These are phyloP conservation scores for Monilinia fructigena DNA, from an alignment of 2,329 filamentous ascomycete genomes.

Conservation along the genomic window DNA sequence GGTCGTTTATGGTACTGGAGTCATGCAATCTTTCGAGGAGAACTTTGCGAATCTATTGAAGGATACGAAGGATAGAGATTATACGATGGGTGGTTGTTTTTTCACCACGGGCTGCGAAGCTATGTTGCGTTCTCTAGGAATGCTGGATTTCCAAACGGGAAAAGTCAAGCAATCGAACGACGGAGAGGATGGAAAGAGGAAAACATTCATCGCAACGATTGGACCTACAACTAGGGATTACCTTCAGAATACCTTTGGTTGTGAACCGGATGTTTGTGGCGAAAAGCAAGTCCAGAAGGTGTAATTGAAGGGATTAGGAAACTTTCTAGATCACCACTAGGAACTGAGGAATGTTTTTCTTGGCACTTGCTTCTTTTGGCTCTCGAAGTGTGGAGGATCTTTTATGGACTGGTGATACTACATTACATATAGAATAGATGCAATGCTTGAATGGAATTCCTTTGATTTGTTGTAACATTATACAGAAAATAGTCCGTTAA, in stretches of 20 bases:
- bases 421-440: slow-evolving; percentile 3
- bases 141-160: slow-evolving; percentile 50
- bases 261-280: slow-evolving; percentile 76
- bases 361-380: not conserved
- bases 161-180: slow-evolving; percentile 38
- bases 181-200: slow-evolving; percentile 38
- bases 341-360: not conserved
- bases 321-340: slow-evolving; percentile 28
- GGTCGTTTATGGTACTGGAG: slow-evolving; percentile 82
- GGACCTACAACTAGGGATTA: slow-evolving; percentile 87
- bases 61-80: slow-evolving; percentile 43
- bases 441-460: not conserved
- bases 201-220: slow-evolving; percentile 77
- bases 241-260: slow-evolving; percentile 62
- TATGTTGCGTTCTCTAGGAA: slow-evolving; percentile 54
- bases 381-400: not conserved
- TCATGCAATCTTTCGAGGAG: slow-evolving; percentile 73
- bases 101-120: slow-evolving; percentile 62
- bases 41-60: slow-evolving; percentile 59
- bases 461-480: not conserved
- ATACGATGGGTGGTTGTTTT: slow-evolving; percentile 74
- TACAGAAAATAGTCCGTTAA: not conserved
- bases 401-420: not conserved
- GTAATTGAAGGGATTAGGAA: slow-evolving; percentile 63
- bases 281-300: slow-evolving; percentile 75